phyloP scores from a whole-genome alignment of 129 eudicot species.

The Sambucus nigra region DNA sequence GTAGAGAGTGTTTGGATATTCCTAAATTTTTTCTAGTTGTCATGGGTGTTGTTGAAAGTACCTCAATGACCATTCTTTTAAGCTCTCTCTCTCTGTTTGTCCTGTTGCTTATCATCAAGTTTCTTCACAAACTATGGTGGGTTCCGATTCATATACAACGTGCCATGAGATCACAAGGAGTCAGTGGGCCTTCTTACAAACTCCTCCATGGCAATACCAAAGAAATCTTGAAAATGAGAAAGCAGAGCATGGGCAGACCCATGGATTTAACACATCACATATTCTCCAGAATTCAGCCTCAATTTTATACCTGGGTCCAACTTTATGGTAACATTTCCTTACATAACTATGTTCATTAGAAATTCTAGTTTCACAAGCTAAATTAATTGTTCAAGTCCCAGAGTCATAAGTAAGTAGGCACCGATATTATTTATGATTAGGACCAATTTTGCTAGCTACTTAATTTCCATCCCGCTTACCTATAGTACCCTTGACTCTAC shows the following conservation, averaged over 20 bases:
- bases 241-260: background rate
- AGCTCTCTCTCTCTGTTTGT: background rate
- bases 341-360: background rate
- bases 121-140: constrained; percentile 8
- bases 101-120: too few relatives aligned
- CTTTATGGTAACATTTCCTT: constrained; percentile 2
- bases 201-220: constrained; percentile 2
- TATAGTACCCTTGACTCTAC: too few relatives aligned
- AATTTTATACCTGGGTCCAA: constrained; percentile 5
- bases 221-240: background rate
- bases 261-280: constrained; percentile 11
- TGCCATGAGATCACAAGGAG: constrained; percentile 4
- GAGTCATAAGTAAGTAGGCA: too few relatives aligned
- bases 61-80: background rate
- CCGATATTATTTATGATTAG: too few relatives aligned
- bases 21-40: too few relatives aligned
- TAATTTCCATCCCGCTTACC: background rate
- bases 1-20: too few relatives aligned
- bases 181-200: constrained; percentile 6
- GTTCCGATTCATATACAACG: constrained; percentile 1
- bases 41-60: background rate
- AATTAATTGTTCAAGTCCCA: too few relatives aligned
- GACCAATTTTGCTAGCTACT: background rate
- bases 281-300: constrained; percentile 12
- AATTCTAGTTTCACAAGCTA: background rate